These are phyloP conservation scores for Camelina sativa DNA, from an alignment of 345 rosid species.

Conservation along the genomic window DNA sequence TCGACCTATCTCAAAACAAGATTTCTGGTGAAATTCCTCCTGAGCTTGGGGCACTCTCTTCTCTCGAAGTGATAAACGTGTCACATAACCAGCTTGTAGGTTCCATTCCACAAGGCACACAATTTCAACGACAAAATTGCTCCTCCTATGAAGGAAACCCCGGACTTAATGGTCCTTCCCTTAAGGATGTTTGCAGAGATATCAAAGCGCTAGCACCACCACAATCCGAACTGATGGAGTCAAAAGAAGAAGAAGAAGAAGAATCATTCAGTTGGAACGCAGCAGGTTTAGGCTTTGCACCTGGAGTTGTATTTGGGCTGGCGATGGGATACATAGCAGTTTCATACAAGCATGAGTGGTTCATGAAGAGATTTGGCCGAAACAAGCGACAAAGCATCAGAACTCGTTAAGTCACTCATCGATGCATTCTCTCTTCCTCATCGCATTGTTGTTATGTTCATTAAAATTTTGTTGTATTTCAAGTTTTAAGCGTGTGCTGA, in stretches of 20 bases:
- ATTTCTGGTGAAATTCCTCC: slow-evolving; percentile 10
- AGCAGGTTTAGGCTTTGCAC: neutral
- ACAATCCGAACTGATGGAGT: neutral
- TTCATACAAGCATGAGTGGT: slow-evolving; percentile 18
- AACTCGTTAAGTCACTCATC: neutral
- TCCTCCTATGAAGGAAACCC: neutral
- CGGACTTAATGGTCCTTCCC: neutral
- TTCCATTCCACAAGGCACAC: slow-evolving; percentile 1
- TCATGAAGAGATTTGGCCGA: slow-evolving; percentile 16
- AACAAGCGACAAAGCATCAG: neutral
- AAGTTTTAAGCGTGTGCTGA: too few relatives aligned
- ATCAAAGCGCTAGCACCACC: neutral
- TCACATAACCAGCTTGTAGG: slow-evolving; percentile 22
- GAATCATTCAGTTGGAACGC: neutral
- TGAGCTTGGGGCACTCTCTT: neutral
- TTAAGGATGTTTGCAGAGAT: slow-evolving; percentile 4
- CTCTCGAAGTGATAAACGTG: neutral
- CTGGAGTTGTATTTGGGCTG: neutral
- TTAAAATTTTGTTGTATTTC: neutral
- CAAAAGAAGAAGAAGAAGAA: slow-evolving; percentile 5
- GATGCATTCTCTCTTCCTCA: neutral
- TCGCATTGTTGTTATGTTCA: neutral
- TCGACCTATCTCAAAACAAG: slow-evolving; percentile 19
- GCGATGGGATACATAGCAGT: neutral
- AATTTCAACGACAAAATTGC: neutral